Conservation (phyloP, 2,329 filamentous ascomycete species). For the Fusarium nodosum region DNA sequence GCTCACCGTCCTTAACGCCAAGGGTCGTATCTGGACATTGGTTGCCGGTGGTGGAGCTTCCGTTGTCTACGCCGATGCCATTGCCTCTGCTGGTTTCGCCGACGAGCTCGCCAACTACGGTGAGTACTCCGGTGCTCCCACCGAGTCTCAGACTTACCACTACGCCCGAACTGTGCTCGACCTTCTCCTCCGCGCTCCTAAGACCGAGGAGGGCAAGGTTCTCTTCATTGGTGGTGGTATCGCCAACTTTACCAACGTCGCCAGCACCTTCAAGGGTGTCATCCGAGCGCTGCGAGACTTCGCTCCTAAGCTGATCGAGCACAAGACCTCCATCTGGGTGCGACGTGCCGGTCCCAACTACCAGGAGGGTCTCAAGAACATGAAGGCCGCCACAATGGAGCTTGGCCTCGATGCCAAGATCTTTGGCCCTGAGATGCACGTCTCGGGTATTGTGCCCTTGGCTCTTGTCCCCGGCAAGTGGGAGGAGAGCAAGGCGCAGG, state of each 20-base stretch:
- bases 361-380: constrained; percentile 99
- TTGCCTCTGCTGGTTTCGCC: constrained; percentile 94
- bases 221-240: constrained; percentile 99
- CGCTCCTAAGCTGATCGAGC: constrained; percentile 86
- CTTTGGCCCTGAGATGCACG: constrained; percentile 88
- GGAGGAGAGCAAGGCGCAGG: constrained; percentile 71
- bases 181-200: constrained; percentile 93
- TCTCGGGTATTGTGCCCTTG: constrained; percentile 95
- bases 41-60: constrained; percentile 99
- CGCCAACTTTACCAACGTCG: constrained; percentile 99
- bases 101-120: constrained; percentile 99
- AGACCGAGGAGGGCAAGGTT: constrained; percentile 91
- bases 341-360: constrained; percentile 91
- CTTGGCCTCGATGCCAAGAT: constrained; percentile 80
- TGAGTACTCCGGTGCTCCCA: constrained; percentile 99
- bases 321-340: constrained; percentile 99
- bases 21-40: constrained; percentile 95
- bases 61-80: constrained; percentile 98
- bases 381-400: constrained; percentile 96
- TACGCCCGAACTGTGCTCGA: constrained; percentile 97
- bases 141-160: constrained; percentile 99
- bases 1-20: constrained; percentile 93
- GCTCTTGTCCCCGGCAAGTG: constrained; percentile 79
- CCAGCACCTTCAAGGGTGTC: constrained; percentile 99
- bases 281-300: constrained; percentile 96